phyloP scores from a whole-genome alignment of 192 early-diverging fungal genomes.

The Backusella tarrabulga region DNA sequence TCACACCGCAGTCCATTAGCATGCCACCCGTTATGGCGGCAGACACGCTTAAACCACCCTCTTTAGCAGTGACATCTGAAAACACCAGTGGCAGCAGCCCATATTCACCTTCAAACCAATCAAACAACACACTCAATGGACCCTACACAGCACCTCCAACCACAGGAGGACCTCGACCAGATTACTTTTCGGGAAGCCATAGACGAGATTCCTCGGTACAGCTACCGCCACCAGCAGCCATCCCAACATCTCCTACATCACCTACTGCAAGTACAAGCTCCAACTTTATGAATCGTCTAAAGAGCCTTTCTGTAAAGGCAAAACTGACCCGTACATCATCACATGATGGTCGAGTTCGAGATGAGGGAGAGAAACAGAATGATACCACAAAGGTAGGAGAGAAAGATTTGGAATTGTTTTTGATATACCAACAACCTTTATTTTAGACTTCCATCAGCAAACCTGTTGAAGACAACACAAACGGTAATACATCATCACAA shows the following conservation, averaged over 20 bases:
- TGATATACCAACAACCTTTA: not conserved
- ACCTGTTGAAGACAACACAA: not conserved
- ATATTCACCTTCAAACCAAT: conserved; percentile 7
- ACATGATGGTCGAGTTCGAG: conserved; percentile 29
- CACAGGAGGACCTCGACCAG: conserved; percentile 12
- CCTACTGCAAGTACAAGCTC: conserved; percentile 7
- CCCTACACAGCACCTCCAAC: conserved; percentile 37
- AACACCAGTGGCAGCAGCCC: not conserved
- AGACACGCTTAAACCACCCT: not conserved
- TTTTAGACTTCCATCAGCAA: not conserved
- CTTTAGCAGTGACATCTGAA: not conserved
- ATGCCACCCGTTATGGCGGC: not conserved
- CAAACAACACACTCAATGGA: conserved; percentile 15
- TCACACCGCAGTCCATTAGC: not conserved
- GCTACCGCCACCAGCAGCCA: conserved; percentile 37
- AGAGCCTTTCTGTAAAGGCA: conserved; percentile 41
- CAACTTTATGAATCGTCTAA: conserved; percentile 46
- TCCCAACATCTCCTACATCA: conserved; percentile 12
- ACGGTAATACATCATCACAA: not conserved
- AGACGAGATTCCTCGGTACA: conserved; percentile 21
- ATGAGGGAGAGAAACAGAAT: not conserved
- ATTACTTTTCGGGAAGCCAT: conserved; percentile 35
- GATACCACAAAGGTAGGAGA: not conserved
- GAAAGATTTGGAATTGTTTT: no score
- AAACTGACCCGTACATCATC: conserved; percentile 43